Base-by-base conservation (phyloP, 768 basidiomycete species). In the Boletus reticuloceps region DNA sequence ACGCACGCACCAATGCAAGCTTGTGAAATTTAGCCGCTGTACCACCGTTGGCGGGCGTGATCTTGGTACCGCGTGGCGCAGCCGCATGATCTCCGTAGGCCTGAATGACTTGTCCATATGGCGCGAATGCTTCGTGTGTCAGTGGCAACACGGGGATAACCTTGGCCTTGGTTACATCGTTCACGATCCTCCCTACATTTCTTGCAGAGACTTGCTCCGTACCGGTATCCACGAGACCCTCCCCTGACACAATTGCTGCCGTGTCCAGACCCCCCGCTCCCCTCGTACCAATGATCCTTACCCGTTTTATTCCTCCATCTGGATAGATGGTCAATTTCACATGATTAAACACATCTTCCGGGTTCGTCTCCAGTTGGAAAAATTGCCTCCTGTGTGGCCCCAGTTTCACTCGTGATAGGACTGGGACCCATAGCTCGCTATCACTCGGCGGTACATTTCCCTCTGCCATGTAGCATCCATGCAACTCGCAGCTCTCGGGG, bases 1-100 rank as follows among this genome's bases (percentile, higher is more conserved):
- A 83, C 5, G 81, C 79, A 13, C 74, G 72, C 31, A 91, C 73
- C n/a, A 85, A 76, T 4, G 91, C 82, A 36, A 98, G 80, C 68
- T 94, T 91, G 76, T 98, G 94, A 74, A 89, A 98, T 72, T 99
- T 99, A 63, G 72, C 79, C 0, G 97, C 97, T 4, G 93, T 91
- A 40, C 91, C 94, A 59, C 82, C 87, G 71, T 98, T 98, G 29
- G 93, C 94, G 17, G 80, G 74, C 4, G 93, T 93, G 50, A 92
- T 80, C 63, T 82, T 84, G 38, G 82, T 81, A 10, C 80, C 83
- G 48, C 82, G 83, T 1, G 93, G 87, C 6, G 82, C 86, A 13
- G 85, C 80, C 14, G 80, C 69, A 41, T 80, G 77, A 64, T 90
- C 83, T 1, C 78, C 75, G 68, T 89, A 97, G 2, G 88, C 94